Base-by-base conservation (phyloP, 2,329 filamentous ascomycete species). In the Periconia macrospinosa region DNA sequence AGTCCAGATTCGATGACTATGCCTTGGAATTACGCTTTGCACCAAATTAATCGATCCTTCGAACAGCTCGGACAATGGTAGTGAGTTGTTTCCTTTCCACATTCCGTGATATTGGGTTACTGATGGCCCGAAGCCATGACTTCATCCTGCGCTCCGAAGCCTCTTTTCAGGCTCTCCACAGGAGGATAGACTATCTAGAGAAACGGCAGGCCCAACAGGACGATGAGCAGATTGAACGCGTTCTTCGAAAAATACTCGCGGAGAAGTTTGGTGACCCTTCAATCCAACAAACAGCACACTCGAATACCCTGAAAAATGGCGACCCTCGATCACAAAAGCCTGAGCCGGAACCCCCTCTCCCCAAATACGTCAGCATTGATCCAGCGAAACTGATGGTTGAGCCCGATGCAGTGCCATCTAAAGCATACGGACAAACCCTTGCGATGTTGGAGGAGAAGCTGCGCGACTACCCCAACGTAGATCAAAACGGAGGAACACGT, bases 211-310 rank as follows among this genome's bases (percentile, higher is more conserved):
- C 58, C 6, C 63, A 59, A 3, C 68, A 63, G 6, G 66, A 56
- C 17, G 70, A 73, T 44, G 70, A 71, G 51, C 70, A 73, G 42
- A 59, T 73, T 3, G 70, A 73, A 50, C 64, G 69, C 44, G 60
- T 70, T 2, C 59, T 72, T n/a, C 66, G 69, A 35, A 73, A 70
- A 55, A 72, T 73, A 33, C 53, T 73, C 17, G 65, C 68, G 17
- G 69, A 73, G 46, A 61, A 56, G 8, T 72, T 72, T 41, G 56
- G 59, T 17, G 52, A 66, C 23, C 48, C 53, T 2, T 53, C 41
- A 2, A 40, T 8, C 9, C 58, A 56, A 18, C 62, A 33, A 33
- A 33, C 44, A 6, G 54, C 52, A 35, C 53, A 15, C 45, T 51
- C 37, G 46, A 45, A 18, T 50, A 27, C 66, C 44, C 57, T 69